Conservation (phyloP, 495 filamentous ascomycete genomes). For the Podospora pseudoanserina region DNA sequence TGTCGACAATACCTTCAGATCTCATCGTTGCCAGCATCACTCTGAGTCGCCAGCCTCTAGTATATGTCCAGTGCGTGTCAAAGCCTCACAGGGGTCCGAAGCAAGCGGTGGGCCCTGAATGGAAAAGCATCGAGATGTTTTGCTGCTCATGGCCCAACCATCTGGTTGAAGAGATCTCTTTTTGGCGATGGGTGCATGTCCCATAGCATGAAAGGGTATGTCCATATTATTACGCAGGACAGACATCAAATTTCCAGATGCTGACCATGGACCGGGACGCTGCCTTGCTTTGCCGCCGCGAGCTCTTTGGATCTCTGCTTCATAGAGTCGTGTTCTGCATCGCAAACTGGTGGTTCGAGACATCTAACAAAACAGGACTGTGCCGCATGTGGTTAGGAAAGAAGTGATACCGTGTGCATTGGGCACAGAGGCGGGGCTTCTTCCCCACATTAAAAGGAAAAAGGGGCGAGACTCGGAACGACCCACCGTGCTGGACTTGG, state of each 20-base stretch:
- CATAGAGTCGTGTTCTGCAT: slow-evolving; percentile 1
- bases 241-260: slow-evolving; percentile 4
- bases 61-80: too few species aligned
- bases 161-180: too few species aligned
- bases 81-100: too few species aligned
- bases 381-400: slow-evolving; percentile 1
- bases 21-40: too few species aligned
- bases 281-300: slow-evolving; percentile 16
- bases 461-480: not conserved
- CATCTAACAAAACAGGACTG: not conserved
- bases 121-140: not conserved
- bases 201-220: not conserved
- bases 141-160: not conserved
- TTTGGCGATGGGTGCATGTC: not conserved
- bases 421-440: not conserved
- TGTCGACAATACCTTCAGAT: too few species aligned
- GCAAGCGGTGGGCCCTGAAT: not conserved
- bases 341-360: not conserved
- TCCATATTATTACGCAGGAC: slow-evolving; percentile 1
- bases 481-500: not conserved
- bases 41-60: too few species aligned
- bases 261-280: not conserved
- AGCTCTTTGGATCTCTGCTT: slow-evolving; percentile 5
- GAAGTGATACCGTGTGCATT: not conserved
- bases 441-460: not conserved